These are phyloP conservation scores for Chlorencoelia australis DNA, from an alignment of 2,329 filamentous ascomycete genomes.

Conservation along the genomic window DNA sequence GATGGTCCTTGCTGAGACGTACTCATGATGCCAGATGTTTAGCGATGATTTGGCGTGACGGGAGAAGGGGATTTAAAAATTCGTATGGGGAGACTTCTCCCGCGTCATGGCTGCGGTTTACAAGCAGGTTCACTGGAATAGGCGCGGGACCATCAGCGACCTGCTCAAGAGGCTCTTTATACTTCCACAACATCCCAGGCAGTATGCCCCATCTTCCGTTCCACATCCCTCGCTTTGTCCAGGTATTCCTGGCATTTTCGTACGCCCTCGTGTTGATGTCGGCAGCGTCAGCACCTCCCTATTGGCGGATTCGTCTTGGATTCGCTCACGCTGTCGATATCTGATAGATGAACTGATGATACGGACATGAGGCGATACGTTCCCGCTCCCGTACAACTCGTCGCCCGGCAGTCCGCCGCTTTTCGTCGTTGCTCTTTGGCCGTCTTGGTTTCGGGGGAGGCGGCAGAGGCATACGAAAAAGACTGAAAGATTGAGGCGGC, in stretches of 20 bases:
- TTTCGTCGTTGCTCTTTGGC: constrained; percentile 13
- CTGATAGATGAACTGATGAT: constrained; percentile 24
- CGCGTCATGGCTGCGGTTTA: constrained; percentile 13
- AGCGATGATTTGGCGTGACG: constrained; percentile 10
- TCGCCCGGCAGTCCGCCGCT: constrained; percentile 10
- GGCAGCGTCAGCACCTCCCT: constrained; percentile 6
- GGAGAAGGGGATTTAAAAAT: constrained; percentile 12
- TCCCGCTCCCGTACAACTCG: constrained; percentile 14
- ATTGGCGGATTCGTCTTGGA: constrained; percentile 20
- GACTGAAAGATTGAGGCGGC: constrained; percentile 3
- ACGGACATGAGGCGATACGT: constrained; percentile 21
- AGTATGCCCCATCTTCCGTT: constrained; percentile 22
- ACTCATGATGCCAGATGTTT: constrained; percentile 8
- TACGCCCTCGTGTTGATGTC: constrained; percentile 24
- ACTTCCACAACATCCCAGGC: constrained; percentile 25
- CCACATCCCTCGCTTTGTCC: constrained; percentile 23
- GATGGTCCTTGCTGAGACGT: constrained; percentile 8
- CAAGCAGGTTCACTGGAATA: constrained; percentile 10
- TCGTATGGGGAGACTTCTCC: constrained; percentile 9
- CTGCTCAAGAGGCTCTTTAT: constrained; percentile 19
- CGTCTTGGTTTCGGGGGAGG: constrained; percentile 7
- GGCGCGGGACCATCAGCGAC: background rate
- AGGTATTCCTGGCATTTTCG: constrained; percentile 23
- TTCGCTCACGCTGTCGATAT: constrained; percentile 18
- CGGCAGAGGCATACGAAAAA: constrained; percentile 4